phyloP scores from a whole-genome alignment of 805 yeast species.

The Yarrowia deformans region DNA sequence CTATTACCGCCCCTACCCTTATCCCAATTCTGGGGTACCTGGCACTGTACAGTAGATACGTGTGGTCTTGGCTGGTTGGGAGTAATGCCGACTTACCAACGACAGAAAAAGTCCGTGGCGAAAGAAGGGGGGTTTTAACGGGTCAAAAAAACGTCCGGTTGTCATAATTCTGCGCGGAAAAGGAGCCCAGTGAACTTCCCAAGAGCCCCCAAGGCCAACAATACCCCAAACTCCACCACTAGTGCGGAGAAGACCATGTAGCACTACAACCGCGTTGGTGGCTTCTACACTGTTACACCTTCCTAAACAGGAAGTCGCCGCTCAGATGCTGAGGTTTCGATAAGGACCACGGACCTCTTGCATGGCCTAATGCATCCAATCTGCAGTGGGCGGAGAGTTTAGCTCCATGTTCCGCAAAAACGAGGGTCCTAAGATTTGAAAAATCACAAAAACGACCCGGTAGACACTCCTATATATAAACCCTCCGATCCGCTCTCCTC shows the following conservation, averaged over 20 bases:
- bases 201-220: not conserved
- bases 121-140: not conserved
- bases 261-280: not conserved
- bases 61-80: not conserved
- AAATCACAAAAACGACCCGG: conserved; percentile 8
- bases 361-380: not conserved
- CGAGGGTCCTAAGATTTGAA: conserved; percentile 7
- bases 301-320: conserved; percentile 32
- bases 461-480: not conserved
- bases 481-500: not conserved
- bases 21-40: conserved; percentile 32
- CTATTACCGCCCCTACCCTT: not conserved
- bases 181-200: not conserved
- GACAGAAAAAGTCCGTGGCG: not conserved
- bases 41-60: no score
- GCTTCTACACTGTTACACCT: conserved; percentile 14
- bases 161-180: no score
- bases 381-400: conserved; percentile 18
- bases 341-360: conserved; percentile 1
- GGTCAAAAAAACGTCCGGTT: not conserved
- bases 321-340: not conserved
- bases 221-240: not conserved
- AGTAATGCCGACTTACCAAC: not conserved
- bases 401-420: conserved; percentile 1
- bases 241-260: not conserved